Percentiles rank a stretch among this genome's conserved stretches.
Conservation (phyloP, 495 filamentous ascomycete genomes). For the Talaromyces thailandensis region DNA sequence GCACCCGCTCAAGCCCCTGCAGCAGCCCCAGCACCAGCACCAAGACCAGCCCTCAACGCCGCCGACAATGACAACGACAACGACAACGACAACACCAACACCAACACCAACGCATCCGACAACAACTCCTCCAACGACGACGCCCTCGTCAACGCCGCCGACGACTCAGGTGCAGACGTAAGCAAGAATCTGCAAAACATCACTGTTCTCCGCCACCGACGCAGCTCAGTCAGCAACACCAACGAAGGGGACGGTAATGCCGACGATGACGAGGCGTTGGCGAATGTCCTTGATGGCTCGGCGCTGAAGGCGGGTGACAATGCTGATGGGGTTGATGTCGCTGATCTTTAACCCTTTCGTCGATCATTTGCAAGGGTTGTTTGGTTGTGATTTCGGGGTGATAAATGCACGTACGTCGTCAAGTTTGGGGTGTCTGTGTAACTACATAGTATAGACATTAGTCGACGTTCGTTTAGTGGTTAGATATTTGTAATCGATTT, state of each 20-base stretch:
- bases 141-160: neutral
- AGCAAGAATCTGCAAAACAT: neutral
- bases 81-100: neutral
- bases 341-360: neutral
- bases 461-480: neutral
- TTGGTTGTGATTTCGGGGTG: neutral
- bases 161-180: neutral
- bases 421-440: no score
- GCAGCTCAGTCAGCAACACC: neutral
- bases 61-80: neutral
- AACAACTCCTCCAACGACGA: neutral
- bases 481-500: neutral
- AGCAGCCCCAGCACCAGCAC: neutral
- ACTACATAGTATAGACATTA: neutral
- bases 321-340: neutral
- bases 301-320: neutral
- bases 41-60: neutral
- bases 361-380: neutral
- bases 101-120: no score
- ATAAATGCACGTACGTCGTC: neutral
- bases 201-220: neutral
- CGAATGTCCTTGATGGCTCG: neutral
- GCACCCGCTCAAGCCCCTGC: neutral
- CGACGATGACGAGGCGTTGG: neutral
- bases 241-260: neutral